phyloP scores from a whole-genome alignment of 2,329 filamentous ascomycete species.

The Cladorrhinum sp. region DNA sequence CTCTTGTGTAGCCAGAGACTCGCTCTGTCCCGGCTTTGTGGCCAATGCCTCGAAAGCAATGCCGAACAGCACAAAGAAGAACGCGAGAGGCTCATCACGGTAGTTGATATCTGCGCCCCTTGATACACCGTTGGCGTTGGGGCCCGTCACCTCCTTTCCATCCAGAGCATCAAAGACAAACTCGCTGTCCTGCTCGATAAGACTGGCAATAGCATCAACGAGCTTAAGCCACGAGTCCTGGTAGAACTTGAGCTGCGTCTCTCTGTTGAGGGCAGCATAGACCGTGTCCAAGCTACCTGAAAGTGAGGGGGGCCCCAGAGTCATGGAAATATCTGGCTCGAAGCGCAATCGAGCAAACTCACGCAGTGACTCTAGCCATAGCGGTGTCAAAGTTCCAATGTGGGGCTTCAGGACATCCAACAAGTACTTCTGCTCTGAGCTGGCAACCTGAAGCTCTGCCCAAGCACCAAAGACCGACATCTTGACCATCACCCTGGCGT shows the following conservation, averaged over 20 bases:
- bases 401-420: conserved; percentile 86
- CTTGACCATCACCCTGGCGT: conserved; percentile 97
- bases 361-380: conserved; percentile 89
- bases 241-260: conserved; percentile 92
- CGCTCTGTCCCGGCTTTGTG: conserved; percentile 65
- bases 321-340: conserved; percentile 95
- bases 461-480: conserved; percentile 96
- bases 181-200: conserved; percentile 96
- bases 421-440: conserved; percentile 85
- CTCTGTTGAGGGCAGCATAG: conserved; percentile 89
- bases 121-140: conserved; percentile 47
- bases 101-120: conserved; percentile 89
- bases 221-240: conserved; percentile 96
- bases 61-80: conserved; percentile 97
- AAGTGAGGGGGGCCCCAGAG: conserved; percentile 73
- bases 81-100: conserved; percentile 93
- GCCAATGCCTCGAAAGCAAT: conserved; percentile 95
- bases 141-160: conserved; percentile 64
- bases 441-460: conserved; percentile 95
- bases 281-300: conserved; percentile 89
- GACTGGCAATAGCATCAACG: conserved; percentile 92
- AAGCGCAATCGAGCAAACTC: conserved; percentile 90
- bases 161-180: conserved; percentile 97
- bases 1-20: conserved; percentile 67
- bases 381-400: conserved; percentile 81